These are phyloP conservation scores for Cyclospora cayetanensis DNA, from an alignment of 169 alveolate species.

Conservation along the genomic window DNA sequence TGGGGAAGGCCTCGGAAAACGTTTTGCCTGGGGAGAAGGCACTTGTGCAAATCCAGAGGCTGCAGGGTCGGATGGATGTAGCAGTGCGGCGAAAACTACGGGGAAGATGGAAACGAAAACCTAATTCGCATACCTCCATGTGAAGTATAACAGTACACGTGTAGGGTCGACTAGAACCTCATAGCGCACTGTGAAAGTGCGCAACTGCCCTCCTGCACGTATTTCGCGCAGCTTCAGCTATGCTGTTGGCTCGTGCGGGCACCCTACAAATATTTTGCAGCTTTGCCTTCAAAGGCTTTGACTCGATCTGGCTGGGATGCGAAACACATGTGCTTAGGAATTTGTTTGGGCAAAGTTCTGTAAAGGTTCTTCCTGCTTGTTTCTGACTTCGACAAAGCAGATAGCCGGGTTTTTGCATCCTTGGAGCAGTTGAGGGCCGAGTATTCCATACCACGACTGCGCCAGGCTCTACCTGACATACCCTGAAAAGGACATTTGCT, in stretches of 20 bases:
- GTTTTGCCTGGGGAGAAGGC: background rate
- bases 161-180: background rate
- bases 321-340: background rate
- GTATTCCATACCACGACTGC: background rate
- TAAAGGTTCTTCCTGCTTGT: background rate
- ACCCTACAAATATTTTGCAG: too few species aligned
- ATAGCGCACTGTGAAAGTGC: background rate
- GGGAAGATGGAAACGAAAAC: background rate
- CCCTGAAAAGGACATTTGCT: constrained; percentile 1
- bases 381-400: too few species aligned
- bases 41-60: constrained; percentile 8
- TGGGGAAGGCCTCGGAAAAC: background rate
- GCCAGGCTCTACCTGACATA: background rate
- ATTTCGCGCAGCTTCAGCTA: background rate
- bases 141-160: background rate
- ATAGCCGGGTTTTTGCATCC: too few species aligned
- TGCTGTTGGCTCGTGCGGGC: too few species aligned
- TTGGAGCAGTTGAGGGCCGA: background rate
- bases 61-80: background rate
- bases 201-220: background rate
- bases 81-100: too few species aligned
- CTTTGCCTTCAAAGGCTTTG: too few species aligned
- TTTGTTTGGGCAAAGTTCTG: background rate
- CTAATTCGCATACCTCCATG: background rate
- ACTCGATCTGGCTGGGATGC: too few species aligned